Evolutionary conservation across 73 alveolate genomes (phyloP), one percentile per base, ranked within the genome.

Genomic region (Symbiodinium natans): DNA sequence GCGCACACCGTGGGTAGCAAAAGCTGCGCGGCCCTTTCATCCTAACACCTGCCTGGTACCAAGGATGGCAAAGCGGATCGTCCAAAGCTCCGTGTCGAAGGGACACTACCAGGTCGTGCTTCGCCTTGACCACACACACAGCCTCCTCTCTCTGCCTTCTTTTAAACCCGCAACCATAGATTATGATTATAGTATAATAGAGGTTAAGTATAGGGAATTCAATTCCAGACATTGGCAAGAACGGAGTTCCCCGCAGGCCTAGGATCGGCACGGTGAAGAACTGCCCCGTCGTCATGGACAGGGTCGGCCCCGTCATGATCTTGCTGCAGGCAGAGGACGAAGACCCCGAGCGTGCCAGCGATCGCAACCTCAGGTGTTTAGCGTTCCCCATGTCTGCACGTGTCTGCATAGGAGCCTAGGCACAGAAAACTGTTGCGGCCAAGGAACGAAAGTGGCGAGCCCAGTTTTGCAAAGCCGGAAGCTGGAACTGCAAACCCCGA

Each of bases 211-310:
- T n/a, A n/a, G n/a, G 59, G 59, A 46, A 46, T 46, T 46, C 13
- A 46, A 56, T 56, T 17, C 11, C 3, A 9, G 11, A 15, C 23
- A 27, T 59, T 8, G 27, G 38, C 8, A 15, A 6, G 34, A 19
- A 59, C 9, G 38, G 27, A 27, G 27, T 1, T 59, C 13, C 59
- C 13, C 59, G 59, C 21, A 46, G 80, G 33, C 80, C 80, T n/a
- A 63, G 80, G 80, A 63, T 29, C 33, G 80, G 80, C 80, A 63
- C 80, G 23, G 80, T 63, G 80, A 63, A 63, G 80, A 63, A 63
- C 80, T 63, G 38, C 27, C 80, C 80, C 80, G 19, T 31, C 80
- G 19, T 36, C 40, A 17, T n/a, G 29, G 80, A 63, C 40, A 63
- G 27, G 80, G 80, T 63, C 80, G 80, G 80, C 21, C 40, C 80